Percentiles rank a stretch among this genome's conserved stretches.
These are phyloP conservation scores for Saturnispora sanitii DNA, from an alignment of 805 yeast genomes.

Conservation along the genomic window DNA sequence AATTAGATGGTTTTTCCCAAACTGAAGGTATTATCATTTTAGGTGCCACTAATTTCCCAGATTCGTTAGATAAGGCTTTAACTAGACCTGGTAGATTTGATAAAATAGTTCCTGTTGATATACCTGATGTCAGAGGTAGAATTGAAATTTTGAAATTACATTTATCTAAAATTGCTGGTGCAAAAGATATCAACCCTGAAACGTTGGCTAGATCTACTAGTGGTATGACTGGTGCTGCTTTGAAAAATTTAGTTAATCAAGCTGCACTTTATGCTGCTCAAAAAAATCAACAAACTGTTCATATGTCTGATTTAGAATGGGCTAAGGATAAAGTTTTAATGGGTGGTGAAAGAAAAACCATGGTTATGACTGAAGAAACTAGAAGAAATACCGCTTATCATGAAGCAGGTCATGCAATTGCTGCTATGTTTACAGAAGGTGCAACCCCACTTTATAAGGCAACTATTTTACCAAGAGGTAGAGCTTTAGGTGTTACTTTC, in stretches of 20 bases:
- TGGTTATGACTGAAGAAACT: constrained; percentile 95
- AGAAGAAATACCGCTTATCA: constrained; percentile 93
- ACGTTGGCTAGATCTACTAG: constrained; percentile 95
- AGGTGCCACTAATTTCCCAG: constrained; percentile 98
- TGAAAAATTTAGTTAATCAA: constrained; percentile 91
- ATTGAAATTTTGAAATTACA: constrained; percentile 86
- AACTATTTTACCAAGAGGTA: constrained; percentile 91
- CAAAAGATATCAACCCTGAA: constrained; percentile 78
- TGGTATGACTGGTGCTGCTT: constrained; percentile 96
- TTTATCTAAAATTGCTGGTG: constrained; percentile 79
- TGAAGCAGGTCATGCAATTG: constrained; percentile 98
- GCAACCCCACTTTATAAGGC: constrained; percentile 96
- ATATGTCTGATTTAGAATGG: constrained; percentile 93
- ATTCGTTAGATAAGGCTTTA: constrained; percentile 89
- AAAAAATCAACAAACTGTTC: constrained; percentile 80
- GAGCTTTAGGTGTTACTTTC: constrained; percentile 94
- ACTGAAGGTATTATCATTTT: constrained; percentile 88
- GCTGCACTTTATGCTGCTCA: constrained; percentile 98
- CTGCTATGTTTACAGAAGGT: constrained; percentile 90
- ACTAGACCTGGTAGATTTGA: constrained; percentile 98
- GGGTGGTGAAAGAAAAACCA: constrained; percentile 97
- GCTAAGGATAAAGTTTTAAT: constrained; percentile 95
- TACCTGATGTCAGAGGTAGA: constrained; percentile 98
- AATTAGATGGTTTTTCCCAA: constrained; percentile 91
- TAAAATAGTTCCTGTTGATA: constrained; percentile 86